Conservation (phyloP, 2,329 filamentous ascomycete genomes). For the Aspergillus sp. region DNA sequence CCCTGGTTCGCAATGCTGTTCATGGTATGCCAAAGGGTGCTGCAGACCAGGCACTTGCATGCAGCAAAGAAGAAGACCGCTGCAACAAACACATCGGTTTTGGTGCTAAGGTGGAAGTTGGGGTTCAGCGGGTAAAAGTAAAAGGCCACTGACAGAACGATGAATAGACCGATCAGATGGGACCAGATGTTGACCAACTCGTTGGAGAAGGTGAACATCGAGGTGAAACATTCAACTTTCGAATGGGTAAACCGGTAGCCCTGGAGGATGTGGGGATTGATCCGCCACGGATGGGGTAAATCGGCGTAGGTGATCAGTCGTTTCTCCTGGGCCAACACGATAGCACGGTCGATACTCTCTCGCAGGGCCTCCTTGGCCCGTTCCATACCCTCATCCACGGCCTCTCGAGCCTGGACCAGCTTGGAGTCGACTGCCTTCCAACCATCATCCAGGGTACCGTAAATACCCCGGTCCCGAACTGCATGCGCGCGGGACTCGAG, state of each 20-base stretch:
- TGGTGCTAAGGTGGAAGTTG: constrained; percentile 83
- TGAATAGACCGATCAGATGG: constrained; percentile 81
- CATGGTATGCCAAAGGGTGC: constrained; percentile 98
- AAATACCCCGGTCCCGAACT: constrained; percentile 72
- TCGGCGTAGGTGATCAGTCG: constrained; percentile 87
- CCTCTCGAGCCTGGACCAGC: constrained; percentile 68
- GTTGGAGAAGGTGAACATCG: constrained; percentile 81
- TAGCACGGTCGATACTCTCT: constrained; percentile 77
- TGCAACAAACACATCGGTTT: constrained; percentile 84
- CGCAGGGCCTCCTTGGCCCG: constrained; percentile 78
- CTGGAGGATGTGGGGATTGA: constrained; percentile 87
- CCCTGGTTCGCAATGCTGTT: constrained; percentile 89
- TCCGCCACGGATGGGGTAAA: constrained; percentile 84
- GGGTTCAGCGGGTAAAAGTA: constrained; percentile 90
- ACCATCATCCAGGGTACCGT: constrained; percentile 74
- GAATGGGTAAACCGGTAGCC: constrained; percentile 94
- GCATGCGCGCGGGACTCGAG: constrained; percentile 81
- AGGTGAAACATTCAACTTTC: constrained; percentile 82
- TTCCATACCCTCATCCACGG: constrained; percentile 77
- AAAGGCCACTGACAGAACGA: constrained; percentile 85
- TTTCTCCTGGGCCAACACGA: constrained; percentile 70
- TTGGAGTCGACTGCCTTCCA: constrained; percentile 78
- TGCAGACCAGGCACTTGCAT: constrained; percentile 91
- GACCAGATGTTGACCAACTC: constrained; percentile 98
- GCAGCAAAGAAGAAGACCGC: constrained; percentile 95